These are phyloP conservation scores for Polyplosphaeria fusca DNA, from an alignment of 495 filamentous ascomycete species.

Conservation along the genomic window DNA sequence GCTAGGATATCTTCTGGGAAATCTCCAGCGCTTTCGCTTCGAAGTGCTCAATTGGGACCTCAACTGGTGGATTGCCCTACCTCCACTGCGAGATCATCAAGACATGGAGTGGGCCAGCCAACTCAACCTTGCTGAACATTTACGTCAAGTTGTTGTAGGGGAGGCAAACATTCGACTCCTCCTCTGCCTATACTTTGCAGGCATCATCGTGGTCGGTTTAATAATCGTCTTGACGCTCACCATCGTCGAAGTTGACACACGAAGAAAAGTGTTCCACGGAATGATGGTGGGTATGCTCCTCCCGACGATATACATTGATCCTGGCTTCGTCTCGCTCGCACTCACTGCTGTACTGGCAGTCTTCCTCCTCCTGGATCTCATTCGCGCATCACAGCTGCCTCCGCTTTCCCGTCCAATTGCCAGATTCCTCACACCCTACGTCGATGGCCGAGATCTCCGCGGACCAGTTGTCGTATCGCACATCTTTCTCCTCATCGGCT, in stretches of 20 bases:
- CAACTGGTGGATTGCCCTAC: constrained; percentile 73
- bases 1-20: constrained; percentile 81
- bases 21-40: constrained; percentile 55
- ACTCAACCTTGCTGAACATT: constrained; percentile 13
- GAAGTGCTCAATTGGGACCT: constrained; percentile 62
- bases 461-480: constrained; percentile 93
- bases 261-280: constrained; percentile 97
- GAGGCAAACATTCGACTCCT: constrained; percentile 78
- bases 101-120: constrained; percentile 17
- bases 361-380: constrained; percentile 83
- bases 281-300: constrained; percentile 97
- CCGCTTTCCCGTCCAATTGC: constrained; percentile 81
- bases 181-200: constrained; percentile 68
- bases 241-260: constrained; percentile 78
- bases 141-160: constrained; percentile 49
- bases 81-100: constrained; percentile 46
- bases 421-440: constrained; percentile 83
- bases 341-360: constrained; percentile 69
- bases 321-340: constrained; percentile 73
- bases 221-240: constrained; percentile 62
- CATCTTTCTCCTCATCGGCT: constrained; percentile 95
- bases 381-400: constrained; percentile 86
- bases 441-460: constrained; percentile 87
- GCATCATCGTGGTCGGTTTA: constrained; percentile 67
- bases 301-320: constrained; percentile 80